Base-by-base conservation (phyloP, 805 yeast genomes). In the Hemisphaericaspora nanyangensis region DNA sequence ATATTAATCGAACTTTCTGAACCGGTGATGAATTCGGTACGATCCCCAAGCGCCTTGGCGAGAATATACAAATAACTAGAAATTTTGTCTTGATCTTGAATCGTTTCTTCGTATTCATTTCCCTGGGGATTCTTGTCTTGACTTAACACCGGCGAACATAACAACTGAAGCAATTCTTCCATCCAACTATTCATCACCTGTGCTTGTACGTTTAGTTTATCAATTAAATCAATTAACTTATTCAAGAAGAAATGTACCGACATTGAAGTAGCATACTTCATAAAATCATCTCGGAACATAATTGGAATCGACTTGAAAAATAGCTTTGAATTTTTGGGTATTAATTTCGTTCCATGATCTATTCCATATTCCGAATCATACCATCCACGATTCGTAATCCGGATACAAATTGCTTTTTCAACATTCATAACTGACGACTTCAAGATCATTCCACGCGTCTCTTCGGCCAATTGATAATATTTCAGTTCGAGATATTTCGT, bases 91-190 rank as follows among this genome's bases (percentile, higher is more conserved):
- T 91, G 98, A 34, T 76, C 81, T 30, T 78, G 77, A 35, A 91
- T 65, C 0, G 95, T 80, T 4, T 73, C 74, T 10, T 77, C 80
- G 58, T 90, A 93, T 51, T 89, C 97, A 35, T 79, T 84, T 11
- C 90, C 89, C 37, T 81, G 79, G 3, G 80, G 79, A 27, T 61
- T 64, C 24, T 61, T 60, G 36, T 79, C 82, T 24, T 56, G 59
- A 3, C 56, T 49, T 29, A 77, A 61, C 6, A 85, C 65, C 0
- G 79, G 79, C n/a, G 64, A 65, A 26, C 63, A 52, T 34, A 85
- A 59, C 11, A 78, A 55, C 2, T 47, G 47, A 4, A 60, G 50
- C 37, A 82, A 55, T 12, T 70, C 63, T 0, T 52, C 51, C 42
- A 78, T 54, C 82, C 85, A 78, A 5, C 53, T 49, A 47, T 80